Conservation (phyloP, 345 rosid genomes). For the Aquilaria malaccensis region DNA sequence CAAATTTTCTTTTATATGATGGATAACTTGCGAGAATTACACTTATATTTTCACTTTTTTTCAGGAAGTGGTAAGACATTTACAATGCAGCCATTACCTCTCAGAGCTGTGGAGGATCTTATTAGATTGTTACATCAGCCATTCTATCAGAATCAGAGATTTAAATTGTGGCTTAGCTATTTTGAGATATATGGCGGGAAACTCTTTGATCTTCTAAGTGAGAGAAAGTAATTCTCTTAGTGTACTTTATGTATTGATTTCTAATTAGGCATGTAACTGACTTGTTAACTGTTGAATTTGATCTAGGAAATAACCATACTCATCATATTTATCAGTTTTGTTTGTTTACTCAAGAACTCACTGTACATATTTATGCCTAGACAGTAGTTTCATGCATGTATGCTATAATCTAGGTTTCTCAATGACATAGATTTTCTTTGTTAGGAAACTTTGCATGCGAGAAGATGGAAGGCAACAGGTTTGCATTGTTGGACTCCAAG, state of each 20-base stretch:
- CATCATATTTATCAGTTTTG: too few relatives aligned
- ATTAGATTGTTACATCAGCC: slow-evolving; percentile 77
- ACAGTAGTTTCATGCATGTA: not conserved
- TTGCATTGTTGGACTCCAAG: slow-evolving; percentile 93
- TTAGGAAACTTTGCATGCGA: slow-evolving; percentile 89
- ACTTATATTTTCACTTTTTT: too few relatives aligned
- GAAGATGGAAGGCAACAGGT: slow-evolving; percentile 98
- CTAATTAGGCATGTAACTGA: not conserved
- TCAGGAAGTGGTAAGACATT: slow-evolving; percentile 94
- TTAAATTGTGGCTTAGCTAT: slow-evolving; percentile 85
- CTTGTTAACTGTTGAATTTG: not conserved
- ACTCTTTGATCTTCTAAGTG: slow-evolving; percentile 77
- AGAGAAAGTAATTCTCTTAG: slow-evolving; percentile 43
- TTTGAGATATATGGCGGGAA: slow-evolving; percentile 95
- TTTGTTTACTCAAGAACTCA: not conserved
- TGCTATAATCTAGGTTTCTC: slow-evolving; percentile 1
- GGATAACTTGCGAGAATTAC: too few relatives aligned
- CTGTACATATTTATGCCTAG: not conserved
- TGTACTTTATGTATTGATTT: too few relatives aligned
- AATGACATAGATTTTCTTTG: slow-evolving; percentile 10
- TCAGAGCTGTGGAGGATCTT: slow-evolving; percentile 70
- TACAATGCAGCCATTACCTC: slow-evolving; percentile 90
- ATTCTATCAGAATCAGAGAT: slow-evolving; percentile 62
- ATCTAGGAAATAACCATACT: not conserved
- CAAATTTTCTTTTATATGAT: too few relatives aligned